Evolutionary conservation across 768 basidiomycete genomes (phyloP), one percentile per base, ranked within the genome.

Genomic region (Pilatotrama ljubarskyi): DNA sequence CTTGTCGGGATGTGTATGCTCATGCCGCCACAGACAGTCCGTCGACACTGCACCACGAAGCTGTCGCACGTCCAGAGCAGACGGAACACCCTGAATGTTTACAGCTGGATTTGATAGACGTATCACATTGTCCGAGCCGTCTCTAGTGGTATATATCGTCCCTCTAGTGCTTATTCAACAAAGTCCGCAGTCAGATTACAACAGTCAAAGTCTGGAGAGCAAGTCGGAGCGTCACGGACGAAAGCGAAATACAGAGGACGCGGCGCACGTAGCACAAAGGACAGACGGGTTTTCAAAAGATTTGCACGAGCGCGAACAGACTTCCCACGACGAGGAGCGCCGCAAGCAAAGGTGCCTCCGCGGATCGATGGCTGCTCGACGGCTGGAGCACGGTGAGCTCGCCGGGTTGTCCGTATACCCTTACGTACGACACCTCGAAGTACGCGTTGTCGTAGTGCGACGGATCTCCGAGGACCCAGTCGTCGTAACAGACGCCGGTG

Each of bases 401-500:
- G 8, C 70, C 70, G 17, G 67, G 62, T 32, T 40, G n/a, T 17
- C 69, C 69, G 65, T 69, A 72, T 51, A 70, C 69, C 24, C 71
- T 64, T n/a, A 72, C 66, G 38, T 65, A 68, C 59, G 64, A 55
- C 24, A 93, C 79, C 69, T 92, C 90, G 64, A 91, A 93, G 74
- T 85, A 88, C 0, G 87, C 87, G 32, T 76, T 78, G 68, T 82
- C 78, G 72, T 85, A 91, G 64, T 79, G 80, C 17, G 83, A 79
- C 3, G 83, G 80, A 56, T 82, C 69, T 8, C 86, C 86, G 56
- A 88, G 74, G 41, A 91, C 88, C 58, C 83, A 88, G 74, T 88
- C 82, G 11, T 80, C 76, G 73, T 92, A 91, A 72, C 90, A 88
- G 1, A 74, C 73, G n/a, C 85, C 86, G 5, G 77, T 68, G 74